Conservation (phyloP, 257 asterid genomes). For the Nyctanthes arbortristis region DNA sequence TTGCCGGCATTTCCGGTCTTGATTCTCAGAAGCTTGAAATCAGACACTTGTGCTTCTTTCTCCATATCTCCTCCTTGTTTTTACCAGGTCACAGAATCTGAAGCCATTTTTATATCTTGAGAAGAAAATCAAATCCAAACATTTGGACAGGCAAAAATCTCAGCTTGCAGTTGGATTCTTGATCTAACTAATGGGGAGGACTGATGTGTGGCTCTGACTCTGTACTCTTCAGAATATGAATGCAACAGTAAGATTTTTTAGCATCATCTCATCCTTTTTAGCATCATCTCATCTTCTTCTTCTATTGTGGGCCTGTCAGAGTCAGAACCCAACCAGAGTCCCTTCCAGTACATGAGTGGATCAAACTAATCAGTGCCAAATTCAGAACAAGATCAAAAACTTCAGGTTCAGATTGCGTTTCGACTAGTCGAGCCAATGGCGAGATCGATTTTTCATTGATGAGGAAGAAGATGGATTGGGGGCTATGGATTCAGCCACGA, state of each 20-base stretch:
- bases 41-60: constrained; percentile 25
- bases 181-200: constrained; percentile 30
- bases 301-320: constrained; percentile 64
- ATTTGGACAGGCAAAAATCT: constrained; percentile 21
- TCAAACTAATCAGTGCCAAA: constrained; percentile 33
- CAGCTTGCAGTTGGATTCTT: constrained; percentile 32
- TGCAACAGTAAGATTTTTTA: constrained; percentile 58
- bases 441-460: too few relatives aligned
- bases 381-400: constrained; percentile 4
- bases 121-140: too few relatives aligned
- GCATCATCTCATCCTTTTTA: constrained; percentile 42
- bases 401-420: too few relatives aligned
- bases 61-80: constrained; percentile 49
- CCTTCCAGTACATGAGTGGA: constrained; percentile 37
- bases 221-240: constrained; percentile 45
- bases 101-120: constrained; percentile 25
- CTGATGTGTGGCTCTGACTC: constrained; percentile 34
- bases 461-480: too few relatives aligned
- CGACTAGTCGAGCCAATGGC: too few relatives aligned
- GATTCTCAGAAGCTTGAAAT: constrained; percentile 53
- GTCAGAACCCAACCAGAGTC: constrained; percentile 47
- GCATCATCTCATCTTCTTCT: constrained; percentile 54
- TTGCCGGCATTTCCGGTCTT: constrained; percentile 43
- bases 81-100: constrained; percentile 7
- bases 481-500: constrained; percentile 47